A percentile compares a stretch with the other conserved stretches of the same genome.
Conservation (phyloP, 1,284 basidiomycete genomes). For the Naganishia liquefaciens region DNA sequence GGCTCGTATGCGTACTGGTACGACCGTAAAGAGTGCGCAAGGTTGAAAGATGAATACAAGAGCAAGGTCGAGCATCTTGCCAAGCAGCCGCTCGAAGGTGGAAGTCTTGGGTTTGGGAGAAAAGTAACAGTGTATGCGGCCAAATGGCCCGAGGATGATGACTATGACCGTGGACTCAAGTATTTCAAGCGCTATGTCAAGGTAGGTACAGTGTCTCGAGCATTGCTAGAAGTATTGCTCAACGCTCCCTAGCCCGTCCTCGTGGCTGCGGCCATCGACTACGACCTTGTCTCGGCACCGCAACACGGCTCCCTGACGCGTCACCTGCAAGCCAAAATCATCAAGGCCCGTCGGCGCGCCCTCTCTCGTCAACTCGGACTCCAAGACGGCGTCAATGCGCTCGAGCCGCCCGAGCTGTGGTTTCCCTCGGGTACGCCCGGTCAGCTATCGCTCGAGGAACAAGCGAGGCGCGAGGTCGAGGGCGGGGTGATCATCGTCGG, state of each 20-base stretch:
- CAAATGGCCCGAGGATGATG: constrained; percentile 93
- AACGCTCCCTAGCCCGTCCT: constrained; percentile 71
- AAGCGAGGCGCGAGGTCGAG: constrained; percentile 66
- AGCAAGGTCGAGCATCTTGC: constrained; percentile 76
- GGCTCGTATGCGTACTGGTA: constrained; percentile 75
- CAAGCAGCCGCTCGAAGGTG: constrained; percentile 63
- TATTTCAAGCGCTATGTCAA: constrained; percentile 97
- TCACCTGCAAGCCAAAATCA: constrained; percentile 58
- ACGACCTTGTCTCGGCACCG: constrained; percentile 77
- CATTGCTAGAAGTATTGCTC: constrained; percentile 10
- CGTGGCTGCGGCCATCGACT: constrained; percentile 91
- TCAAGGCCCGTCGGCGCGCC: constrained; percentile 58
- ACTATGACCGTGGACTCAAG: constrained; percentile 75
- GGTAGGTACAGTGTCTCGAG: constrained; percentile 58
- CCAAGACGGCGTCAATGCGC: constrained; percentile 51
- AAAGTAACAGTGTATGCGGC: constrained; percentile 83
- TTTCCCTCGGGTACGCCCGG: constrained; percentile 61
- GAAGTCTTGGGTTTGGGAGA: constrained; percentile 68
- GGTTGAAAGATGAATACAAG: constrained; percentile 74
- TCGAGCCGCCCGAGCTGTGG: constrained; percentile 60
- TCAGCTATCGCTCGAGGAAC: constrained; percentile 61
- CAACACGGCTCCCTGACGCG: constrained; percentile 76
- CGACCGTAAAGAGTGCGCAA: constrained; percentile 75
- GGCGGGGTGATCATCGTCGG: constrained; percentile 88
- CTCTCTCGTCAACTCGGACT: constrained; percentile 63